Base-by-base conservation (phyloP, 495 filamentous ascomycete genomes). In the Xeromyces bisporus region DNA sequence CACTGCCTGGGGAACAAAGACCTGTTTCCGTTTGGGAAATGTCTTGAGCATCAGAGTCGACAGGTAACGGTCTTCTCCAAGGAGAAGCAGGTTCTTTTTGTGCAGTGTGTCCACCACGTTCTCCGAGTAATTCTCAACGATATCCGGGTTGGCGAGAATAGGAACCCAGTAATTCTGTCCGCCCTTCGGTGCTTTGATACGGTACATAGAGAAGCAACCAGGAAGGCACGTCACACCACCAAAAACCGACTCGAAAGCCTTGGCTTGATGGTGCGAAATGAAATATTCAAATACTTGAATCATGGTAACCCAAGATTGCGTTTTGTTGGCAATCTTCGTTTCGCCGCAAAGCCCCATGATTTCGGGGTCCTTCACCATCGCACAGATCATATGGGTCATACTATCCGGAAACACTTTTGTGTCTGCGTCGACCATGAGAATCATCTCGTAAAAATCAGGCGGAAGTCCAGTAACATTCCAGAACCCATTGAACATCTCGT, bases 251-350 rank as follows among this genome's bases (percentile, higher is more conserved):
- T 99, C 91, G 58, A 99, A 99, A 5, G 85, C 81, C 48, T 99
- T 99, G 31, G 83, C 71, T 40, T 91, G 70, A 46, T 99, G 91
- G 50, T 99, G 91, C 2, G 87, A 94, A 53, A 99, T 86, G 60
- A 94, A 99, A 59, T 97, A 94, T 62, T 99, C 91, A 46, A 99
- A 99, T n/a, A 99, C 91, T 60, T 99, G 91, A 47, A 99, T 99
- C 67, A 91, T 91, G 7, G 83, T 80, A 15, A 96, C 86, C 86
- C 87, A 99, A 41, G 72, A 82, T 26, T 77, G 71, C 12, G 75
- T 75, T 56, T 99, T 99, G 65, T 99, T 99, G 38, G 91, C 89
- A 53, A 99, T 99, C 67, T 96, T 99, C 13, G 91, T 99, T 58
- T 99, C 89, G 36, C 91, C 91, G 47, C 91, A 99, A 15, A 99